Percentiles rank a stretch among this genome's conserved stretches.
phyloP scores from a whole-genome alignment of 352 stramenopile genomes.

The Aphanomyces invadans region DNA sequence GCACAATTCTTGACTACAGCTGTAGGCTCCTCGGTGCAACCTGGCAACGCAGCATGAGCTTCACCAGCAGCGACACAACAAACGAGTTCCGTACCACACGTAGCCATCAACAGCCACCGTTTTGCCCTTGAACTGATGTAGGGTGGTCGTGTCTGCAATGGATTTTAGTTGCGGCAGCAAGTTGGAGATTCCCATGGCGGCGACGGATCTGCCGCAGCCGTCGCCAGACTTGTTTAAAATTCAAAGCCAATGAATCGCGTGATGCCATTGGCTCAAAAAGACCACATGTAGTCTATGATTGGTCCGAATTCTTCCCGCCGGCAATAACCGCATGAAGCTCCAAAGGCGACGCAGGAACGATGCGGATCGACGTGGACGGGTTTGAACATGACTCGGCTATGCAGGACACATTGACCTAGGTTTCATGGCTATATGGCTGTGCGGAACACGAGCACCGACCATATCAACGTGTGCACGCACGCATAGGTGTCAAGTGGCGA shows the following conservation, averaged over 20 bases:
- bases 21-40: constrained; percentile 73
- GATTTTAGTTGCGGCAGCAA: constrained; percentile 60
- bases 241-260: constrained; percentile 8
- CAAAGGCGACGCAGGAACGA: not conserved
- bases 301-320: not conserved
- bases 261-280: constrained; percentile 14
- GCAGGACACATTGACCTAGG: too few species aligned
- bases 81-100: constrained; percentile 46
- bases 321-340: not conserved
- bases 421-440: too few species aligned
- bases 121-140: constrained; percentile 46
- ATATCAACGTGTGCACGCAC: too few species aligned
- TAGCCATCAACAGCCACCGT: constrained; percentile 77
- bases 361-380: too few species aligned
- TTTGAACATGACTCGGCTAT: too few species aligned
- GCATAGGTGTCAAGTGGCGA: too few species aligned
- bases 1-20: constrained; percentile 64
- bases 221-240: too few species aligned
- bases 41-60: constrained; percentile 26
- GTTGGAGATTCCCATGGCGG: constrained; percentile 34
- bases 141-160: constrained; percentile 51
- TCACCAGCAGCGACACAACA: not conserved
- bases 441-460: too few species aligned
- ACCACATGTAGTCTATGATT: not conserved
- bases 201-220: not conserved